These are phyloP conservation scores for Ligustrum vulgare DNA, from an alignment of 257 asterid genomes.

Conservation along the genomic window DNA sequence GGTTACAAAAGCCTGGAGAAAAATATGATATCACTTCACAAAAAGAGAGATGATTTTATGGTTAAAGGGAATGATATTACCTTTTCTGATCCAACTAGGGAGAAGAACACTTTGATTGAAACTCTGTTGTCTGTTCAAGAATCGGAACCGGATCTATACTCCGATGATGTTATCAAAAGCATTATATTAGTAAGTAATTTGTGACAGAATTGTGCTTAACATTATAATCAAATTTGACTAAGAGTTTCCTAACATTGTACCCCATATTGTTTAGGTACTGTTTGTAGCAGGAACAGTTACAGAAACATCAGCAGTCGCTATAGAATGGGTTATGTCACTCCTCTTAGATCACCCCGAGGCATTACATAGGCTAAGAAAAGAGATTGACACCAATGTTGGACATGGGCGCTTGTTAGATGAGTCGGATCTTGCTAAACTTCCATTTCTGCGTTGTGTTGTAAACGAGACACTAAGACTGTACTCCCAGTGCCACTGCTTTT, in stretches of 20 bases:
- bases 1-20: constrained; percentile 57
- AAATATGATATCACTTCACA: constrained; percentile 18
- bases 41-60: constrained; percentile 43
- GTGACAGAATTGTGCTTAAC: too few species aligned
- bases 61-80: constrained; percentile 5
- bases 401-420: constrained; percentile 41
- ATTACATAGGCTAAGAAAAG: constrained; percentile 38
- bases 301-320: constrained; percentile 41
- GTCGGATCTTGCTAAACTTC: constrained; percentile 47
- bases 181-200: constrained; percentile 34
- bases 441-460: constrained; percentile 46
- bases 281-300: constrained; percentile 60
- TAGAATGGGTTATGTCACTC: constrained; percentile 49
- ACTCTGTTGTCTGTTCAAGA: constrained; percentile 40
- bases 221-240: neutral
- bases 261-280: constrained; percentile 33
- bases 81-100: neutral
- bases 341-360: constrained; percentile 40
- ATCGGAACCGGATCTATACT: constrained; percentile 52
- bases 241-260: neutral
- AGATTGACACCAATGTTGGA: constrained; percentile 49
- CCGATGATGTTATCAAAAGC: constrained; percentile 50
- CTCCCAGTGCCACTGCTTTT: constrained; percentile 45
- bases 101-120: constrained; percentile 27
- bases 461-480: constrained; percentile 54